phyloP scores from a whole-genome alignment of 1,284 basidiomycete species.

The Exsudoporus floridanus region DNA sequence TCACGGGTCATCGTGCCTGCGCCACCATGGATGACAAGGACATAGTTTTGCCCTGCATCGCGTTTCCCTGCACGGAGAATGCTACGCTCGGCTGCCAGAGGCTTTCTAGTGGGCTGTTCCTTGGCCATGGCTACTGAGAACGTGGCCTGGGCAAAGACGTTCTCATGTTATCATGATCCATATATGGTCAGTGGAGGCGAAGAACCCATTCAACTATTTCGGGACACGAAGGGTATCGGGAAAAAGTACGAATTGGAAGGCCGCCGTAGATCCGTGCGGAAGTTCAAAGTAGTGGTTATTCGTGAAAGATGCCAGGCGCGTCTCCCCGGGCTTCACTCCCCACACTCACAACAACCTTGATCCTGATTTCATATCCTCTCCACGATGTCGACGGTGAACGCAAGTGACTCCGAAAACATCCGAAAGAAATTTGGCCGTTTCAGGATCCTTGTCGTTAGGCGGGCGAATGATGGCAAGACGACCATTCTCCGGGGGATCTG shows the following conservation, averaged over 20 bases:
- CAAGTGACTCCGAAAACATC: no score
- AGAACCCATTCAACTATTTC: not conserved
- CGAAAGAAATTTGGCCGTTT: no score
- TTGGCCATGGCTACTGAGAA: constrained; percentile 9
- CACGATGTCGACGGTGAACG: no score
- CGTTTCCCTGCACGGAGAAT: constrained; percentile 10
- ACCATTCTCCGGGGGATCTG: no score
- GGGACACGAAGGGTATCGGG: no score
- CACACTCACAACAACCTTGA: no score
- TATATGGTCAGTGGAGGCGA: not conserved
- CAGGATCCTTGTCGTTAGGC: no score
- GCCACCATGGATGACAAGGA: constrained; percentile 77
- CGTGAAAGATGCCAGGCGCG: no score
- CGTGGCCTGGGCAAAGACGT: not conserved
- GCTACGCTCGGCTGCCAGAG: not conserved
- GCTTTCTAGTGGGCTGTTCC: not conserved
- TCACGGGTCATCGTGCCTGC: constrained; percentile 64
- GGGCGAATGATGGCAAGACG: no score
- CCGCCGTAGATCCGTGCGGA: not conserved
- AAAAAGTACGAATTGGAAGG: not conserved
- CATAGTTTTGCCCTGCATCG: constrained; percentile 8
- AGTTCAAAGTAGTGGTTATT: no score
- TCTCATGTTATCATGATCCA: constrained; percentile 3
- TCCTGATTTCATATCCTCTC: no score
- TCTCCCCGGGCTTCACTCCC: no score